Evolutionary conservation across 148 eudicot species (phyloP).

Genomic region (Talinum fruticosum): DNA sequence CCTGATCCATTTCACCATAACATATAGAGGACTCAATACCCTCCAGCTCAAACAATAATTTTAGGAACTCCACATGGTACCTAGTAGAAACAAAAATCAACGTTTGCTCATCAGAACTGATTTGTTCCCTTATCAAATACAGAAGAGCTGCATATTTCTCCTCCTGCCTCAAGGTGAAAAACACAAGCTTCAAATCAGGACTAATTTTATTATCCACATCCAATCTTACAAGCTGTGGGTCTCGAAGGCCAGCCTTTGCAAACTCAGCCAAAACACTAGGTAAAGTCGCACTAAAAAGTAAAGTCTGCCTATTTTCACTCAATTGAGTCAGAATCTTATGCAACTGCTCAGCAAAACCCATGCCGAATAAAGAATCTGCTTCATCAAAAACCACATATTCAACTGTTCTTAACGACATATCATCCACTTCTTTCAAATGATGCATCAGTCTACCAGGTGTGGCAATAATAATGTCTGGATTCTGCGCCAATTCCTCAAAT

Average conservation of each 20-base stretch:
- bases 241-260: slow-evolving; percentile 97
- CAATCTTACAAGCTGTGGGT: slow-evolving; percentile 78
- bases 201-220: slow-evolving; percentile 86
- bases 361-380: slow-evolving; percentile 88
- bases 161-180: slow-evolving; percentile 82
- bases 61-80: slow-evolving; percentile 81
- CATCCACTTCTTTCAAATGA: slow-evolving; percentile 88
- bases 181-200: slow-evolving; percentile 68
- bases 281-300: slow-evolving; percentile 95
- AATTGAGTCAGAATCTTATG: slow-evolving; percentile 68
- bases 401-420: slow-evolving; percentile 81
- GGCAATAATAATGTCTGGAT: slow-evolving; percentile 87
- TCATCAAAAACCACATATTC: slow-evolving; percentile 97
- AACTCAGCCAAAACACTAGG: slow-evolving; percentile 91
- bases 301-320: slow-evolving; percentile 83
- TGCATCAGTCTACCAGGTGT: slow-evolving; percentile 99
- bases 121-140: slow-evolving; percentile 74
- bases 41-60: slow-evolving; percentile 50
- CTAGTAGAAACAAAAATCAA: slow-evolving; percentile 86
- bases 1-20: slow-evolving; percentile 94
- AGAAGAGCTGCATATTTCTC: slow-evolving; percentile 82
- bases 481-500: slow-evolving; percentile 91
- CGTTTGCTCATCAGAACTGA: slow-evolving; percentile 61
- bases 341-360: slow-evolving; percentile 97
- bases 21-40: slow-evolving; percentile 80